These are phyloP conservation scores for Kokia cookei DNA, from an alignment of 441 rosid genomes.

Conservation along the genomic window DNA sequence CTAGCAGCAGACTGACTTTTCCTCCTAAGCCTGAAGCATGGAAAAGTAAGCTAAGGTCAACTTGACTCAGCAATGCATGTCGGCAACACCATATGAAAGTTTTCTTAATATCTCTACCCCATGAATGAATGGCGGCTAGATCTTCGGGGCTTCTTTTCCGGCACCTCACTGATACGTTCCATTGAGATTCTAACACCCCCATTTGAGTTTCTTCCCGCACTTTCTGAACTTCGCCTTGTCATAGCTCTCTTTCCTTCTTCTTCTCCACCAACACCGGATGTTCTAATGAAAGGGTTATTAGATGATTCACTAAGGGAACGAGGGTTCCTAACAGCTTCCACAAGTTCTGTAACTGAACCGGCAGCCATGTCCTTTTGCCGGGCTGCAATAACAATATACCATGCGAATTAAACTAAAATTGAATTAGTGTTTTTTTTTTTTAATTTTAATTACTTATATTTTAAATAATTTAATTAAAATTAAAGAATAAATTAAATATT, in stretches of 20 bases:
- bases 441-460: not conserved
- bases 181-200: constrained; percentile 48
- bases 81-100: not conserved
- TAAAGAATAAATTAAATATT: too few relatives aligned
- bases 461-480: too few relatives aligned
- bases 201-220: constrained; percentile 38
- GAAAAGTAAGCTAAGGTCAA: not conserved
- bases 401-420: too few relatives aligned
- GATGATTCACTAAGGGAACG: constrained; percentile 76
- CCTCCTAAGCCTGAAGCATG: constrained; percentile 41
- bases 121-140: constrained; percentile 71
- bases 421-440: not conserved
- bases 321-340: constrained; percentile 81
- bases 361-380: constrained; percentile 79
- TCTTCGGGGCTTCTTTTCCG: constrained; percentile 65
- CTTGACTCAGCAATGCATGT: not conserved
- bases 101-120: constrained; percentile 33
- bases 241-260: constrained; percentile 29
- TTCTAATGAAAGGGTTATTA: constrained; percentile 41
- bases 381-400: constrained; percentile 36
- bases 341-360: constrained; percentile 75
- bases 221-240: constrained; percentile 57
- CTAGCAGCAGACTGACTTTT: constrained; percentile 40
- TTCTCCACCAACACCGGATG: constrained; percentile 40
- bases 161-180: constrained; percentile 73